Evolutionary conservation across 805 yeast species (phyloP).

Genomic region (Wickerhamiella dianesei): DNA sequence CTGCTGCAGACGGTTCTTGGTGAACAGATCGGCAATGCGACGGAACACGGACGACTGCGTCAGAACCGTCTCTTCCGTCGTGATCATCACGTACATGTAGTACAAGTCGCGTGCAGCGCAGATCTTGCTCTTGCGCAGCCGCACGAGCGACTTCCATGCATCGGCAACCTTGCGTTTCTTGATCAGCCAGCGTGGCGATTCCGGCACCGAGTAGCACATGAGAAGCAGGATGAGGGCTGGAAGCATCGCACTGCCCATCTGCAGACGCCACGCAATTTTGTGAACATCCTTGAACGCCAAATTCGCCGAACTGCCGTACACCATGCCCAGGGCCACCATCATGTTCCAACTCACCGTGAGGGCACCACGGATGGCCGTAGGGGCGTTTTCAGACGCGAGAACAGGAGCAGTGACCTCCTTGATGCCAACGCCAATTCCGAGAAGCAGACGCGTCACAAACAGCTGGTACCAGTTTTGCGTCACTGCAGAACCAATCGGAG

Average conservation of each 20-base stretch:
- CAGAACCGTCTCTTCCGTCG: conserved; percentile 23
- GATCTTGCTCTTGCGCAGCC: conserved; percentile 34
- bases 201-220: conserved; percentile 48
- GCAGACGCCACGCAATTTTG: conserved; percentile 46
- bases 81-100: conserved; percentile 40
- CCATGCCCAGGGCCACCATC: conserved; percentile 61
- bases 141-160: conserved; percentile 36
- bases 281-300: conserved; percentile 22
- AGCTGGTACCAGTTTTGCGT: conserved; percentile 48
- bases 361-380: conserved; percentile 47
- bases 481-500: conserved; percentile 48
- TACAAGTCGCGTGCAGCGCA: conserved; percentile 55
- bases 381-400: conserved; percentile 48
- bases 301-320: conserved; percentile 38
- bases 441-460: conserved; percentile 42
- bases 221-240: conserved; percentile 40
- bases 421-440: conserved; percentile 56
- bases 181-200: conserved; percentile 59
- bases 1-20: conserved; percentile 51
- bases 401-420: conserved; percentile 58
- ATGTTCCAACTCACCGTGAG: conserved; percentile 62
- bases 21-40: conserved; percentile 15
- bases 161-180: conserved; percentile 36
- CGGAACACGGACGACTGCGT: conserved; percentile 29
- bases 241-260: conserved; percentile 51